Base-by-base conservation (phyloP, 1,139 yeast species). In the Meyerozyma elateridarum region DNA sequence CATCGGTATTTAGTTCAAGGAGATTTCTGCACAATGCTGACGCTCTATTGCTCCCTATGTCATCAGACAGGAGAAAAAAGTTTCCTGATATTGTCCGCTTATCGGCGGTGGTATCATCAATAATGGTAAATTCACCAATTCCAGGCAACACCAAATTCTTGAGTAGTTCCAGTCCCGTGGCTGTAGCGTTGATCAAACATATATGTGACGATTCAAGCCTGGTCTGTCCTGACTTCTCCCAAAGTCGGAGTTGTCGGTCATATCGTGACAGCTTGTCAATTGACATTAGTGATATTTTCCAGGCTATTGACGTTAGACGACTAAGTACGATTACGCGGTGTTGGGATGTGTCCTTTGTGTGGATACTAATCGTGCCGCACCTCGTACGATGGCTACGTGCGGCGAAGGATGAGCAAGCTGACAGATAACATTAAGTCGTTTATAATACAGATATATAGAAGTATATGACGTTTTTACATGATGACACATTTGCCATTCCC, bases 71-170 rank as follows among this genome's bases (percentile, higher is more conserved):
- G 14, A 83, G 53, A 45, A 84, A 85, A 55, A 85, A 85, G 48
- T 84, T 83, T 8, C 73, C 64, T 8, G 74, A 57, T 5, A 80
- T 37, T 39, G 78, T 80, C 4, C 45, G 48, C 6, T 54, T 59
- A 2, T 56, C 46, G 1, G 82, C 79, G 1, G 30, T 13, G 4
- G 41, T 39, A 22, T 55, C 57, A 42, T 76, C 87, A 9, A 84
- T 59, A 6, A 88, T 63, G 0, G 85, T 75, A 39, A 82, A 70
- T 8, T 67, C 52, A 5, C 94, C 93, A 15, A 85, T 61, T 1
- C 96, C 96, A 0, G 95, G 89, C 20, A 91, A 62, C 2, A 85
- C 76, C 39, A 89, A 60, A 52, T 88, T 87, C 61, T 89, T 89
- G 36, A 85, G 54, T 9, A 77, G 59, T 53, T 91, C 97, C 1